phyloP scores from a whole-genome alignment of 805 yeast genomes.

The Kuraishia floccosa region DNA sequence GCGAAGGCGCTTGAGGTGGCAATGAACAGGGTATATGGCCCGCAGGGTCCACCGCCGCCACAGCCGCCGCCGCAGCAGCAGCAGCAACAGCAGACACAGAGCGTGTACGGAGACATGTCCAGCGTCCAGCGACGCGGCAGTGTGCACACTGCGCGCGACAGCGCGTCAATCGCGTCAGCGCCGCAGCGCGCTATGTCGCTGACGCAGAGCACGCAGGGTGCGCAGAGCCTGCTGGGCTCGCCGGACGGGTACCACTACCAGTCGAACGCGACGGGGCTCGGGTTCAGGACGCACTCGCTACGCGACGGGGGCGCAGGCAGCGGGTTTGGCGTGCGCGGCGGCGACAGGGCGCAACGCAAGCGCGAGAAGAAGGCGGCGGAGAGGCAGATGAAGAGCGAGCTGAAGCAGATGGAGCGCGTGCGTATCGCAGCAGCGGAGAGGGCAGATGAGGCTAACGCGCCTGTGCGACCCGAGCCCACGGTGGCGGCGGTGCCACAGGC shows the following conservation, averaged over 20 bases:
- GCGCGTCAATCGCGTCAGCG: too few species aligned
- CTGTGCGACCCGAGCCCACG: too few species aligned
- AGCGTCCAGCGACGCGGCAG: too few species aligned
- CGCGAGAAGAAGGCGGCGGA: conserved; percentile 2
- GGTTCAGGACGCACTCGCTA: conserved; percentile 17
- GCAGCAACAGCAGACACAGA: conserved; percentile 3
- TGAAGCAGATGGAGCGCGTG: too few species aligned
- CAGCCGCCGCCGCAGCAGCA: not conserved
- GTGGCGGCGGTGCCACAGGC: too few species aligned
- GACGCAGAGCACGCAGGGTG: conserved; percentile 4
- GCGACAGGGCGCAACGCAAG: conserved; percentile 3
- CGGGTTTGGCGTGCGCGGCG: too few species aligned
- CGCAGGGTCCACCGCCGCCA: conserved; percentile 1
- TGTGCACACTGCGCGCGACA: too few species aligned
- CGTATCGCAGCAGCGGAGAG: too few species aligned
- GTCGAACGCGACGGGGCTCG: conserved; percentile 16
- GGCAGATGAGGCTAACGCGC: too few species aligned
- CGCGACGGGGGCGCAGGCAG: conserved; percentile 15
- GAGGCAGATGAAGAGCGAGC: not conserved
- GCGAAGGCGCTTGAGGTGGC: conserved; percentile 45
- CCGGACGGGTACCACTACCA: conserved; percentile 6
- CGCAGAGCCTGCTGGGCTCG: not conserved
- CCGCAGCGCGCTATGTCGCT: conserved; percentile 8
- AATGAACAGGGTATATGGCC: conserved; percentile 42
- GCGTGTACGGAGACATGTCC: conserved; percentile 6